Base-by-base conservation (phyloP, 2,329 filamentous ascomycete species). In the Cercospora janseana region DNA sequence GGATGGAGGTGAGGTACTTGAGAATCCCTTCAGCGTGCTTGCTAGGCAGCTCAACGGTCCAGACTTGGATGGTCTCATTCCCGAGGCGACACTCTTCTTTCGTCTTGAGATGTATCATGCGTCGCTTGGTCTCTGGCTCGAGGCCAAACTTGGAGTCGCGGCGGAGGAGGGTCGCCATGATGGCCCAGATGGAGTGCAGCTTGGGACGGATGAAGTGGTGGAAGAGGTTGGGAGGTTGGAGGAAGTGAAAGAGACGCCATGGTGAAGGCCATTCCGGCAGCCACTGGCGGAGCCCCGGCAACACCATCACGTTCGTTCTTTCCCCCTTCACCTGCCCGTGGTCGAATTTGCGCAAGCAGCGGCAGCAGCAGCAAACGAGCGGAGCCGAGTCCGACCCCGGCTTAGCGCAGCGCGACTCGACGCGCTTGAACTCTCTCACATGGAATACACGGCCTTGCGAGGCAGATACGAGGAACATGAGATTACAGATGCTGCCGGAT, bases 11-110 rank as follows among this genome's bases (percentile, higher is more conserved):
- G 35, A 42, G 18, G 68, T 72, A 90, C 87, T 79, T 82, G 64
- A 93, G 79, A 63, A 89, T 79, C 57, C 79, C 76, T 68, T 86
- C 88, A 58, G 87, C 86, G 60, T 79, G 77, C 69, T 83, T 87
- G 56, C 83, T 80, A 38, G 87, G 87, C 47, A 87, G 79, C 63
- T 85, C 79, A 42, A 88, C 85, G 56, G 88, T 81, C 66, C 86
- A 86, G 46, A 84, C 84, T 52, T 80, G 75, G 42, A 85, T 66
- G 23, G 72, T 75, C 59, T 76, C 75, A 27, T 72, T 69, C 45
- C 69, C 70, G 49, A 74, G 73, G 46, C 72, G 72, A 54, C 74
- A 72, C 61, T 77, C 75, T 55, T 75, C 75, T 57, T 74, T 75
- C 44, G 75, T 77, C 62, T 71, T 72, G 52, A 77, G 63, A 31